Evolutionary conservation across 768 basidiomycete genomes (phyloP).

Genomic region (Coprinopsis marcescibilis): DNA sequence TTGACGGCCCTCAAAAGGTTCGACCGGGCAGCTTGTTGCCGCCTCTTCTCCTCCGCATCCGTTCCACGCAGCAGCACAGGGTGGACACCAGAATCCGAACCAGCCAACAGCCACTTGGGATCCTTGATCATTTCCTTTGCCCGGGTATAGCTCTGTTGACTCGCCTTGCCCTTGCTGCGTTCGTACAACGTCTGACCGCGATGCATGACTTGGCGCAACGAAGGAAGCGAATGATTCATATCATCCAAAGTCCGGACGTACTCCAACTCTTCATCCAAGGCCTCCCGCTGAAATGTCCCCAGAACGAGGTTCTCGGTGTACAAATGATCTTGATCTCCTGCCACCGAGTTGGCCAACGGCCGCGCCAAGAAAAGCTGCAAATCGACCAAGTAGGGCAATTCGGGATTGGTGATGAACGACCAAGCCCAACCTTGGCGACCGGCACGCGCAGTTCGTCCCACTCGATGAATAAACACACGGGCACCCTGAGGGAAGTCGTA

Average conservation of each 20-base stretch:
- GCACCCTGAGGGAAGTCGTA: conserved; percentile 97
- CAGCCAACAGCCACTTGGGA: conserved; percentile 64
- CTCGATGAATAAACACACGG: conserved; percentile 92
- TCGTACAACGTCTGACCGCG: conserved; percentile 94
- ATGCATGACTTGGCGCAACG: conserved; percentile 75
- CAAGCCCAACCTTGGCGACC: conserved; percentile 95
- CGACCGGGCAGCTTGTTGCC: conserved; percentile 52
- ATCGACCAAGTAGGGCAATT: conserved; percentile 88
- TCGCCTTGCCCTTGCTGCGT: conserved; percentile 87
- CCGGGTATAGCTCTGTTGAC: conserved; percentile 75
- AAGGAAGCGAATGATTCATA: conserved; percentile 55
- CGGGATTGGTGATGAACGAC: conserved; percentile 83
- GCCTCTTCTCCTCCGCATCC: conserved; percentile 29
- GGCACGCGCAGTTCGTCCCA: conserved; percentile 93
- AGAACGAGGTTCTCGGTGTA: conserved; percentile 74
- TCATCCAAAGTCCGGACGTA: conserved; percentile 64
- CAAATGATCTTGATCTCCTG: conserved; percentile 46
- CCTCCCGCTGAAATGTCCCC: conserved; percentile 76
- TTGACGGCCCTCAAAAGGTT: conserved; percentile 69
- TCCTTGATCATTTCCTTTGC: conserved; percentile 83
- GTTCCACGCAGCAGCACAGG: conserved; percentile 54
- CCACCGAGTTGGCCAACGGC: conserved; percentile 55
- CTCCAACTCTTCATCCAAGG: conserved; percentile 80
- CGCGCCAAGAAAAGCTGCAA: conserved; percentile 88
- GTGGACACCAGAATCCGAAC: conserved; percentile 60